These are phyloP conservation scores for Eimeria acervulina DNA, from an alignment of 169 alveolate species.

Conservation along the genomic window DNA sequence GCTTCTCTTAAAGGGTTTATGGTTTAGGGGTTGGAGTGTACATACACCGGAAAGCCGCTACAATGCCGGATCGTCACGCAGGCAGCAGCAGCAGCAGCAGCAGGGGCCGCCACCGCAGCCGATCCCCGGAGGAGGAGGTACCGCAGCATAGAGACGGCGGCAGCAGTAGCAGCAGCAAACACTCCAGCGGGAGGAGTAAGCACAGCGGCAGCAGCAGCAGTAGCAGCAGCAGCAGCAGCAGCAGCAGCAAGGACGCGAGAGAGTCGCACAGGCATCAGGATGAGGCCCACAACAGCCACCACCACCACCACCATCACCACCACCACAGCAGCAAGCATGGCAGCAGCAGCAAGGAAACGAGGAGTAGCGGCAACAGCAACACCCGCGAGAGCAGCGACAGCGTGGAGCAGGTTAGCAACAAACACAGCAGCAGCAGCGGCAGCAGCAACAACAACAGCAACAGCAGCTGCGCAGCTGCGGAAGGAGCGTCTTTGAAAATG, in stretches of 20 bases:
- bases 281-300: neutral
- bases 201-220: constrained; percentile 37
- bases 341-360: neutral
- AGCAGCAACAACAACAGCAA: constrained; percentile 7
- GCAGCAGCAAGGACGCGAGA: constrained; percentile 20
- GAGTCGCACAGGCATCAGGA: constrained; percentile 12
- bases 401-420: neutral
- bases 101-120: constrained; percentile 28
- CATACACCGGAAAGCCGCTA: neutral
- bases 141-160: constrained; percentile 33
- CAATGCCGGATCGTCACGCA: constrained; percentile 47
- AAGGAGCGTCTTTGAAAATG: neutral
- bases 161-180: constrained; percentile 30
- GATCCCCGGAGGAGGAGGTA: constrained; percentile 25
- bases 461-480: neutral
- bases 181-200: neutral
- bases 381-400: constrained; percentile 10
- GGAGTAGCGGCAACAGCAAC: neutral
- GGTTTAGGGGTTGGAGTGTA: constrained; percentile 30
- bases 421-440: constrained; percentile 24
- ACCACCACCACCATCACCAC: neutral
- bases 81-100: constrained; percentile 19
- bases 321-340: constrained; percentile 1
- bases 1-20: neutral
- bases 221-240: constrained; percentile 67